Evolutionary conservation across 495 filamentous ascomycete species (phyloP).

Genomic region (Rhizodiscina lignyota): DNA sequence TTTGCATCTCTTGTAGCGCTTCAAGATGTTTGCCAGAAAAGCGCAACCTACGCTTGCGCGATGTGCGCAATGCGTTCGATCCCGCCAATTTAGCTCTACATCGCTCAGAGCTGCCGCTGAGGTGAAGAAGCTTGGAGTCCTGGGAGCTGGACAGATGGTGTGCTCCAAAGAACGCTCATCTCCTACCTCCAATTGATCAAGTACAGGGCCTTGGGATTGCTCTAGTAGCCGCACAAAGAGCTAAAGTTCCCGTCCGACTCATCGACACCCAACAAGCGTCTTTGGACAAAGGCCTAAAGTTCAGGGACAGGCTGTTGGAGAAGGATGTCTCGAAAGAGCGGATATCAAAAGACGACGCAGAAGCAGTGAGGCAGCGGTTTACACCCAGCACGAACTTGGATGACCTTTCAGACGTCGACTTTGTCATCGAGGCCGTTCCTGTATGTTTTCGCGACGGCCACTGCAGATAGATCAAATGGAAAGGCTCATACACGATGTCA

Average conservation of each 20-base stretch:
- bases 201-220: conserved; percentile 85
- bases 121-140: conserved; percentile 78
- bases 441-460: conserved; percentile 6
- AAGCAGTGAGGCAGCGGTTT: conserved; percentile 50
- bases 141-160: conserved; percentile 86
- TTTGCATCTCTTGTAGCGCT: no score
- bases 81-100: conserved; percentile 36
- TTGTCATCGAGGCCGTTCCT: conserved; percentile 93
- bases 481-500: neutral
- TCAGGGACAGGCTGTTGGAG: conserved; percentile 83
- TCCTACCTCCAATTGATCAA: conserved; percentile 13
- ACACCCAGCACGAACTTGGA: conserved; percentile 56
- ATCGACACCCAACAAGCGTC: conserved; percentile 74
- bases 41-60: no score
- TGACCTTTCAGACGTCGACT: conserved; percentile 71
- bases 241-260: conserved; percentile 67
- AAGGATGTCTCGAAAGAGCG: conserved; percentile 80
- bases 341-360: conserved; percentile 63
- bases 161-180: neutral
- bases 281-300: conserved; percentile 80
- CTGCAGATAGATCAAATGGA: neutral
- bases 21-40: no score
- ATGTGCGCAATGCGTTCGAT: no score
- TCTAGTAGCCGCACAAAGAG: conserved; percentile 78
- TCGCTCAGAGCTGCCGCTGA: conserved; percentile 37